Evolutionary conservation across 2,329 filamentous ascomycete genomes (phyloP).

Genomic region (Ophiostoma tasmaniense): DNA sequence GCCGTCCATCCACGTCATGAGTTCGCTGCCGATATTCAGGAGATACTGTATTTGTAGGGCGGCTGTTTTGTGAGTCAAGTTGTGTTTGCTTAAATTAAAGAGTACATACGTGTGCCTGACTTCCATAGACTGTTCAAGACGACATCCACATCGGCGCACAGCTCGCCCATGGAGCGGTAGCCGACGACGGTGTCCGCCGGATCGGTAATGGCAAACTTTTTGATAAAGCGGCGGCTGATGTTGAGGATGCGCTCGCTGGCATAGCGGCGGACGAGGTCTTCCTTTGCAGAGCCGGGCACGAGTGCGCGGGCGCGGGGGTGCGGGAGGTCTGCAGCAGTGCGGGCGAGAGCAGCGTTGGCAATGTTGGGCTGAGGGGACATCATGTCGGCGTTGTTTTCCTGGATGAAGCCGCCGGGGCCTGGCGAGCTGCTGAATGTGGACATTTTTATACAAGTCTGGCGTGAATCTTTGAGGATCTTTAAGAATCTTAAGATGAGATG

Average conservation of each 20-base stretch:
- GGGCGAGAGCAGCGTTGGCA: slow-evolving; percentile 30
- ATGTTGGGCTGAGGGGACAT: slow-evolving; percentile 38
- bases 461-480: too few relatives aligned
- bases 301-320: slow-evolving; percentile 47
- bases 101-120: slow-evolving; percentile 66
- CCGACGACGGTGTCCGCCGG: slow-evolving; percentile 41
- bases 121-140: slow-evolving; percentile 79
- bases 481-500: too few relatives aligned
- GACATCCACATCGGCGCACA: slow-evolving; percentile 64
- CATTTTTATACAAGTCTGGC: background rate
- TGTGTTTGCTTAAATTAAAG: background rate
- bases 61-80: slow-evolving; percentile 39
- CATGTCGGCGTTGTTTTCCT: slow-evolving; percentile 19
- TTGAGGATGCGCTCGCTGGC: slow-evolving; percentile 45
- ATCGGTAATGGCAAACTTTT: slow-evolving; percentile 44
- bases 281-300: slow-evolving; percentile 49
- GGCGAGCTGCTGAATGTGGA: background rate
- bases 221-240: slow-evolving; percentile 50
- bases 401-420: slow-evolving; percentile 46
- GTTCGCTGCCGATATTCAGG: slow-evolving; percentile 64
- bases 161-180: slow-evolving; percentile 56
- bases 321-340: slow-evolving; percentile 34
- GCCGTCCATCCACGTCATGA: slow-evolving; percentile 61
- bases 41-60: slow-evolving; percentile 76
- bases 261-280: slow-evolving; percentile 51